Conservation (phyloP, 495 filamentous ascomycete species). For the Penicillium arizonense region DNA sequence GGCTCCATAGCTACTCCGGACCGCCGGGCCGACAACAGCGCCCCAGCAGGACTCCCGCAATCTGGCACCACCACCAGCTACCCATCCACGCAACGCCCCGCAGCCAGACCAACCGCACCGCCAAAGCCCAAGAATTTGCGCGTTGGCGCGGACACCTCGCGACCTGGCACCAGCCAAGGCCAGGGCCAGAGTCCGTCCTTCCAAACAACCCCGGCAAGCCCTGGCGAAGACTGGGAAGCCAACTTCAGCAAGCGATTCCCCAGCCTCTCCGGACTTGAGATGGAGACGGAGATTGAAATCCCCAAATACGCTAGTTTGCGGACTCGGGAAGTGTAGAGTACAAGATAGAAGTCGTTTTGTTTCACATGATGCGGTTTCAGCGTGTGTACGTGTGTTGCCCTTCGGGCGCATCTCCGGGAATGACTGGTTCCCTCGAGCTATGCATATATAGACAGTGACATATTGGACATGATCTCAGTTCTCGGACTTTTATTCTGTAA, state of each 20-base stretch:
- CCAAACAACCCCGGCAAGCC: slow-evolving; percentile 23
- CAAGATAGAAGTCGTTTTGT: slow-evolving; percentile 6
- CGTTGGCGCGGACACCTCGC: slow-evolving; percentile 35
- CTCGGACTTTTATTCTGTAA: neutral
- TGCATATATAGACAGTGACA: slow-evolving; percentile 27
- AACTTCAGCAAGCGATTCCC: slow-evolving; percentile 84
- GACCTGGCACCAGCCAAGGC: slow-evolving; percentile 14
- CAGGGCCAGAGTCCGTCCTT: slow-evolving; percentile 21
- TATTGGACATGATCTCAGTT: slow-evolving; percentile 14
- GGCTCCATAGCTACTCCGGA: slow-evolving; percentile 12
- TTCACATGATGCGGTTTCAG: slow-evolving; percentile 23
- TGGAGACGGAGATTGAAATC: slow-evolving; percentile 65
- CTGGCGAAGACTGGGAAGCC: slow-evolving; percentile 61
- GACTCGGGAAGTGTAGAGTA: slow-evolving; percentile 41
- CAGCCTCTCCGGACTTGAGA: slow-evolving; percentile 75
- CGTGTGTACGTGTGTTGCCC: slow-evolving; percentile 17
- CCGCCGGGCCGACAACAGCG: slow-evolving; percentile 18
- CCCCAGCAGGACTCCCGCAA: slow-evolving; percentile 14
- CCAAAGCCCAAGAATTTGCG: slow-evolving; percentile 62
- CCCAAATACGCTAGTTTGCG: slow-evolving; percentile 37
- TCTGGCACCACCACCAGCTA: slow-evolving; percentile 24
- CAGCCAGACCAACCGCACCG: slow-evolving; percentile 48
- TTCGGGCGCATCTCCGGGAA: slow-evolving; percentile 11
- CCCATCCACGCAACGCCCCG: slow-evolving; percentile 23
- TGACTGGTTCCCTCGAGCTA: slow-evolving; percentile 20